Conservation (phyloP, 345 rosid genomes). For the Heritiera littoralis region DNA sequence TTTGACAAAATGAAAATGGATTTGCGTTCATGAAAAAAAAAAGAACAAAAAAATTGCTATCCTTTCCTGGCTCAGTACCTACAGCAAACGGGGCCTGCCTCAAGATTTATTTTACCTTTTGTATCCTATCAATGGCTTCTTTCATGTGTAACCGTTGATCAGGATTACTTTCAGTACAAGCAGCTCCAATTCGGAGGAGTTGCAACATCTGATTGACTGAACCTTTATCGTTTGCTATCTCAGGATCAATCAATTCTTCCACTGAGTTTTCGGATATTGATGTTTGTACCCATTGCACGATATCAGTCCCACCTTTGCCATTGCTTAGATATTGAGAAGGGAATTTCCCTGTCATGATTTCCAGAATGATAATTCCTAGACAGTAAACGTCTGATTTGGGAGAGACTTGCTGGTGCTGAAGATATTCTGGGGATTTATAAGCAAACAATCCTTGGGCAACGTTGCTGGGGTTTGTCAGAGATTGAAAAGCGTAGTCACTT, state of each 20-base stretch:
- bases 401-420: conserved; percentile 43
- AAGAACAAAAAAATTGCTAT: neutral
- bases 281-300: conserved; percentile 57
- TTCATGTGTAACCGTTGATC: conserved; percentile 48
- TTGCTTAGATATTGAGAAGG: conserved; percentile 69
- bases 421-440: conserved; percentile 62
- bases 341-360: conserved; percentile 73
- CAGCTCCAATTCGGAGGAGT: conserved; percentile 59
- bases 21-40: neutral
- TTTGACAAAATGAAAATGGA: neutral
- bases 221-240: conserved; percentile 37
- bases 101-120: conserved; percentile 38
- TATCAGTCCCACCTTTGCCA: conserved; percentile 62
- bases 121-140: conserved; percentile 63
- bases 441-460: conserved; percentile 55
- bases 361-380: conserved; percentile 74
- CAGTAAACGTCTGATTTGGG: conserved; percentile 82
- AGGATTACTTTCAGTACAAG: conserved; percentile 57
- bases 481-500: conserved; percentile 65
- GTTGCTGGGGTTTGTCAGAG: conserved; percentile 40
- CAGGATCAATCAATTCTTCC: conserved; percentile 66
- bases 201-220: conserved; percentile 44
- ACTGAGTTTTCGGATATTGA: conserved; percentile 40
- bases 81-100: neutral
- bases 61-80: neutral